Conservation (phyloP, 2,329 filamentous ascomycete genomes). For the Cytospora chrysosperma region DNA sequence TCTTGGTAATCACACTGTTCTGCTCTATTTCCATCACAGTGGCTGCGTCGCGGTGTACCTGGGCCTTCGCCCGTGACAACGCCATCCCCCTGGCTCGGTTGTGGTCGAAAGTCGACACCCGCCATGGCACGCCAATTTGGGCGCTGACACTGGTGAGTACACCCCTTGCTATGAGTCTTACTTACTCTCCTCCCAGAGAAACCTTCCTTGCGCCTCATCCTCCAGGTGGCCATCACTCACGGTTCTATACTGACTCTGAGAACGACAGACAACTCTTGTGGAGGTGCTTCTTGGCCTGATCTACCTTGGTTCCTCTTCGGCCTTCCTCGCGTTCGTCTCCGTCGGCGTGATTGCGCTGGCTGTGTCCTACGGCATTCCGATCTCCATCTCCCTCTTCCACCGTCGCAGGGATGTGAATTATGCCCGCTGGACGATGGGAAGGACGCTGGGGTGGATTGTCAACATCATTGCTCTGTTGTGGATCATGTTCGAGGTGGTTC, state of each 20-base stretch:
- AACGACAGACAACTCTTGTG: constrained; percentile 43
- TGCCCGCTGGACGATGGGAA: constrained; percentile 49
- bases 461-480: constrained; percentile 49
- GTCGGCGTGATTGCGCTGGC: constrained; percentile 58
- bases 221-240: not conserved
- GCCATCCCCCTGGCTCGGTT: constrained; percentile 51
- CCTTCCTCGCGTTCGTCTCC: constrained; percentile 56
- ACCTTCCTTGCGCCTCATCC: not conserved
- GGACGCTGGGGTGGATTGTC: constrained; percentile 40
- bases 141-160: constrained; percentile 47
- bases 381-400: constrained; percentile 48
- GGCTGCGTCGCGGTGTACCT: constrained; percentile 64
- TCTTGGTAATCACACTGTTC: constrained; percentile 56
- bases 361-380: constrained; percentile 56
- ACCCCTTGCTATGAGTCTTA: not conserved
- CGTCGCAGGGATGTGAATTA: constrained; percentile 45
- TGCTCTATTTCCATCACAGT: constrained; percentile 67
- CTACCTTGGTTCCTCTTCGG: constrained; percentile 56
- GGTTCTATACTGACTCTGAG: not conserved
- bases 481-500: constrained; percentile 51
- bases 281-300: constrained; percentile 56
- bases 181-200: not conserved
- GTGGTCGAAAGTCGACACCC: constrained; percentile 53
- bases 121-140: constrained; percentile 54
- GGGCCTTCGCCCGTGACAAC: constrained; percentile 62